Conservation (phyloP, 306 rosid genomes). For the barrel medic (Medicago truncatula) region MtrunA17r5.0-ANR NC_053045.1:106001-106500, state of each 20-base stretch:
- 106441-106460: background rate
- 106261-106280: background rate
- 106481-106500: background rate
- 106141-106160: background rate
- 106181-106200: background rate
- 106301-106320: background rate
- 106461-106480: background rate
- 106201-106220: background rate
- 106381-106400: too few relatives aligned
- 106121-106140: background rate
- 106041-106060: background rate
- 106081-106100: background rate
- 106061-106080: background rate
- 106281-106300: background rate
- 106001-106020: background rate
- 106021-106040: background rate
- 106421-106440: background rate
- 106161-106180: background rate
- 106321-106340: slow-evolving; percentile 2
- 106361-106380: too few relatives aligned
- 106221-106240: background rate
- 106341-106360: background rate
- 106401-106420: background rate
- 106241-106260: background rate
- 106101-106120: slow-evolving; percentile 14